Base-by-base conservation (phyloP, 202 grass and related monocot genomes). In the Schoenoplectus tabernaemontani region DNA sequence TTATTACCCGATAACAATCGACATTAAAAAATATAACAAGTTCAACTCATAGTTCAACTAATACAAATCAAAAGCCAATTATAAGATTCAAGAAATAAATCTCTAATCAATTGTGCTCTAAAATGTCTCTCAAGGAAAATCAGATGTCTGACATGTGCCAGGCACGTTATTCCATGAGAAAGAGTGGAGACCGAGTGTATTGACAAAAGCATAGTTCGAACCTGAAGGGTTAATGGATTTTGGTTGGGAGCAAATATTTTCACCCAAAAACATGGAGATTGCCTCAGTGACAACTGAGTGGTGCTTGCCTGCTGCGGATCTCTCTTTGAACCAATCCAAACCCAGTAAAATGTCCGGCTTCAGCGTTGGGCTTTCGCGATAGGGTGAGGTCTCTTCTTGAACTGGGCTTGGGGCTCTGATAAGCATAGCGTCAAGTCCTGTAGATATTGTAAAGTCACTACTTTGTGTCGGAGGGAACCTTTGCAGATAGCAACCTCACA, bases 301-400 rank as follows among this genome's bases (percentile, higher is more conserved):
- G 24, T 92, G 83, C 17, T 88, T 81, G 58, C 69, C 80, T 71
- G 63, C 83, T 44, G 78, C 64, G 24, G 96, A 91, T 78, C 48
- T 51, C 74, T 85, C 72, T 42, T 76, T 64, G 16, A 83, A 60
- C 83, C 70, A 85, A 75, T 57, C 19, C 20, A 79, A 85, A 72
- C 83, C 83, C 33, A 96, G 87, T 43, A 93, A 71, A 17, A 79
- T 85, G 37, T 96, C 96, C 57, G 96, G 88, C 88, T 85, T 91
- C 15, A 86, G 77, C 54, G 59, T 82, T 90, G 87, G 78, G 70
- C 61, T 80, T 87, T 86, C 95, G 64, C 57, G 57, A 81, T 72
- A 36, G 75, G 88, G 58, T 51, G 82, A 93, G 84, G 48, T 75
- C 39, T 85, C 86, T 57, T 85, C 83, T 9, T 62, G 63, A 69